Evolutionary conservation across 1,284 basidiomycete genomes (phyloP), one percentile per base, ranked within the genome.

Genomic region (Pyrrhoderma lamaoense): DNA sequence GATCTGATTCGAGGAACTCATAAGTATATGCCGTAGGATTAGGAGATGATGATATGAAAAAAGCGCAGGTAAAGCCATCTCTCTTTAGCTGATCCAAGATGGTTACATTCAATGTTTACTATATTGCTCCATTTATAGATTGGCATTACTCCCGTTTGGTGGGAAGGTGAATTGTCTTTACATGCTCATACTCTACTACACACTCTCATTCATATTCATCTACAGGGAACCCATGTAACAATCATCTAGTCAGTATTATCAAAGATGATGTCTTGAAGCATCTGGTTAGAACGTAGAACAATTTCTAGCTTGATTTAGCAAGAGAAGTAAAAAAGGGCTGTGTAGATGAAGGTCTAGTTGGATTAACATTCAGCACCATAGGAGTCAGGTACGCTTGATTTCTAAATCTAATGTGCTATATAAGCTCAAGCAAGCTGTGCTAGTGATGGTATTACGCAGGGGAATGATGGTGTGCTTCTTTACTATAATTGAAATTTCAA

Each of bases 111-210:
- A 56, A 34, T 40, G n/a, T 35, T 25, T 31, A 8, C 56, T 47
- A 54, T 43, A 58, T 39, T 44, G 36, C 42, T n/a, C 46, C 2
- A 38, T 47, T 35, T 35, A 39, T 60, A 88, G 85, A 83, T 91
- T 60, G 89, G 89, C 37, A 88, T 91, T 60, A 85, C 85, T 34
- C 82, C 86, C 1, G 75, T 91, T 48, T 90, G 89, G 88, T 90
- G 88, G 86, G 88, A 89, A 76, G 87, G 86, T 85, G 56, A 53
- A 72, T 36, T 43, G 22, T 27, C 27, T 31, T 40, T 16, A n/a
- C n/a, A n/a, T n/a, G n/a, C n/a, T n/a, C n/a, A n/a, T n/a, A n/a
- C n/a, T n/a, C n/a, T 21, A 5, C 31, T 3, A 9, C 27, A 22
- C 8, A n/a, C 27, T 18, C 3, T 3, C 21, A 5, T 16, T 13